Percentiles rank a stretch among this genome's conserved stretches.
phyloP scores from a whole-genome alignment of 169 alveolate species.

The Plasmodium inui region DNA sequence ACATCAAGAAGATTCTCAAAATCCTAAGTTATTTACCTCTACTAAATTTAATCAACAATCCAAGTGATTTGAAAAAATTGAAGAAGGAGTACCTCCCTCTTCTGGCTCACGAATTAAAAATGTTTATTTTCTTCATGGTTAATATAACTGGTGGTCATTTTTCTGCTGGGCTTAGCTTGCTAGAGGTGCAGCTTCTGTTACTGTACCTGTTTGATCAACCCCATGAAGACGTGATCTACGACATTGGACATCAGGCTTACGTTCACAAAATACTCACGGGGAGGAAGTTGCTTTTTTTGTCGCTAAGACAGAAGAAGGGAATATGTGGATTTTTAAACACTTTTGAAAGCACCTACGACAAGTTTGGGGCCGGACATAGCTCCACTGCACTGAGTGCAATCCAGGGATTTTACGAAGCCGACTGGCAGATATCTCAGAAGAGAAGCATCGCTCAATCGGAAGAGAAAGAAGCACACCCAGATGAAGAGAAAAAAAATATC shows the following conservation, averaged over 20 bases:
- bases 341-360: slow-evolving; percentile 88
- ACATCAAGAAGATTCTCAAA: slow-evolving; percentile 14
- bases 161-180: slow-evolving; percentile 88
- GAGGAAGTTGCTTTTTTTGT: slow-evolving; percentile 85
- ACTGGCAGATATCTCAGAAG: slow-evolving; percentile 31
- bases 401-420: slow-evolving; percentile 85
- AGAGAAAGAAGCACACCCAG: neutral
- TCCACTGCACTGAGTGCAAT: slow-evolving; percentile 90
- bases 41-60: slow-evolving; percentile 45
- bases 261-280: slow-evolving; percentile 92
- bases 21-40: slow-evolving; percentile 47
- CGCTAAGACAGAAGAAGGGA: slow-evolving; percentile 87
- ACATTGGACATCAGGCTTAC: slow-evolving; percentile 90
- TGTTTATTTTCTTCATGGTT: slow-evolving; percentile 76
- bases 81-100: slow-evolving; percentile 34
- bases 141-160: slow-evolving; percentile 89
- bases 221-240: slow-evolving; percentile 86
- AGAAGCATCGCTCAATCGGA: neutral
- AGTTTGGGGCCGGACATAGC: slow-evolving; percentile 93
- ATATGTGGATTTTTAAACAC: slow-evolving; percentile 88
- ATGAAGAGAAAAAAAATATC: neutral
- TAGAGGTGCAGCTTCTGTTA: slow-evolving; percentile 88
- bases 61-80: slow-evolving; percentile 54
- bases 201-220: slow-evolving; percentile 89
- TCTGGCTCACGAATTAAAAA: slow-evolving; percentile 58